Base-by-base conservation (phyloP, 257 asterid genomes). In the Primulina eburnea region DNA sequence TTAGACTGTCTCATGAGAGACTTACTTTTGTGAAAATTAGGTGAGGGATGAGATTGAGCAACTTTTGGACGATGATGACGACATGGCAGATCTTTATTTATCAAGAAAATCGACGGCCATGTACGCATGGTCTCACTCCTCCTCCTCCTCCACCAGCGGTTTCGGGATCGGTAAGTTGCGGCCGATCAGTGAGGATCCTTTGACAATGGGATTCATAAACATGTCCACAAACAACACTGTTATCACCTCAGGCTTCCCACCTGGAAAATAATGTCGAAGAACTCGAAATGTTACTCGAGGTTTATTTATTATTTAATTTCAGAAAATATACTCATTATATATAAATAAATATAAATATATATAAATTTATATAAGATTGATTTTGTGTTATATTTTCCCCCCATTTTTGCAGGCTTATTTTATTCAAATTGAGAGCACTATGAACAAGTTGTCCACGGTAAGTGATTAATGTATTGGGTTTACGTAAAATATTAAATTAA, bases 241-340 rank as follows among this genome's bases (percentile, higher is more conserved):
- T 6, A 64, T 77, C 29, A 68, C 88, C 35, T 14, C 55, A 47
- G 76, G 76, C 71, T 55, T 75, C 74, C 37, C 91, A 71, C 6
- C 81, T 70, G n/a, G 96, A 82, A 79, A 75, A 82, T 64, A 92
- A 87, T 65, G 95, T 90, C 18, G 98, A 92, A 77, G 97, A 92
- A 77, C 96, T 92, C 65, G 98, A 92, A 72, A 92, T 92, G 96
- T 75, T 92, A 68, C 98, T 90, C 2, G 98, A 92, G 98, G 98
- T 92, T 33, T 60, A 30, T 28, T 47, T 32, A 28, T 60, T 62
- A 32, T 2, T 8, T n/a, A 21, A n/a, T 6, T 37, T 67, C 2
- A 5, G 0, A 21, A 21, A 21, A 21, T 21, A 21, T 21, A 21
- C n/a, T n/a, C n/a, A n/a, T n/a, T n/a, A 21, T 21, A 21, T 21